A percentile compares a stretch with the other conserved stretches of the same genome.
These are phyloP conservation scores for Penicillium sp. DNA, from an alignment of 2,329 filamentous ascomycete genomes.

Conservation along the genomic window DNA sequence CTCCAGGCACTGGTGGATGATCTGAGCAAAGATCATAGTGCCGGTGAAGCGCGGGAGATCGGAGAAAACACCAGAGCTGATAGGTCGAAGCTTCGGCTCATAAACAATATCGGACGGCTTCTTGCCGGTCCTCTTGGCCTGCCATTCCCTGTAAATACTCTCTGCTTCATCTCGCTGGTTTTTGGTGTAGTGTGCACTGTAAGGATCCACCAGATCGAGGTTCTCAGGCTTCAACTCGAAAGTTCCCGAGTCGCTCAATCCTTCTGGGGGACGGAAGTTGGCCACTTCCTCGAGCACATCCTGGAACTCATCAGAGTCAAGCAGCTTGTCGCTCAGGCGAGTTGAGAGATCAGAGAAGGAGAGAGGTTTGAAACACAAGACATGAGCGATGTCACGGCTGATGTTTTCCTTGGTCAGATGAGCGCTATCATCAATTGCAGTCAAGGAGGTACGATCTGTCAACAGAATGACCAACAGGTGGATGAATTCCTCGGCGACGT, in stretches of 20 bases:
- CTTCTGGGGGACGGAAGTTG: slow-evolving; percentile 84
- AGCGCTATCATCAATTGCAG: slow-evolving; percentile 36
- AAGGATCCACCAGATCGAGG: slow-evolving; percentile 87
- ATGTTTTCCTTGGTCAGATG: slow-evolving; percentile 67
- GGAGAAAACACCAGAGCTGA: slow-evolving; percentile 74
- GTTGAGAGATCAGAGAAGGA: slow-evolving; percentile 89
- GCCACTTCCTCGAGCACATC: slow-evolving; percentile 83
- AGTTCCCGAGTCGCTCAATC: slow-evolving; percentile 85
- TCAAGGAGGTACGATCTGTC: slow-evolving; percentile 79
- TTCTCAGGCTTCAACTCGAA: slow-evolving; percentile 89
- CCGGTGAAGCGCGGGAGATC: slow-evolving; percentile 75
- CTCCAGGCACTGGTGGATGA: slow-evolving; percentile 82
- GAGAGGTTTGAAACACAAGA: slow-evolving; percentile 92
- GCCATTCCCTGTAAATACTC: slow-evolving; percentile 78
- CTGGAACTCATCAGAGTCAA: slow-evolving; percentile 86
- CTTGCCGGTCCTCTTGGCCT: slow-evolving; percentile 84
- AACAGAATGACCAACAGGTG: slow-evolving; percentile 88
- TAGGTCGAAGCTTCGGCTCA: slow-evolving; percentile 77
- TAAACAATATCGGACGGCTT: slow-evolving; percentile 80
- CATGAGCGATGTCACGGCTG: slow-evolving; percentile 86
- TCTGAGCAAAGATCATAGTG: slow-evolving; percentile 82
- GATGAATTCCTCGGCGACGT: slow-evolving; percentile 93
- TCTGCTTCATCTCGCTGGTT: slow-evolving; percentile 97
- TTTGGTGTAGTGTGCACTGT: slow-evolving; percentile 92
- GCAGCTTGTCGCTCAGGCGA: slow-evolving; percentile 83